These are phyloP conservation scores for Quercus tomentella DNA, from an alignment of 331 rosid genomes.

Conservation along the genomic window DNA sequence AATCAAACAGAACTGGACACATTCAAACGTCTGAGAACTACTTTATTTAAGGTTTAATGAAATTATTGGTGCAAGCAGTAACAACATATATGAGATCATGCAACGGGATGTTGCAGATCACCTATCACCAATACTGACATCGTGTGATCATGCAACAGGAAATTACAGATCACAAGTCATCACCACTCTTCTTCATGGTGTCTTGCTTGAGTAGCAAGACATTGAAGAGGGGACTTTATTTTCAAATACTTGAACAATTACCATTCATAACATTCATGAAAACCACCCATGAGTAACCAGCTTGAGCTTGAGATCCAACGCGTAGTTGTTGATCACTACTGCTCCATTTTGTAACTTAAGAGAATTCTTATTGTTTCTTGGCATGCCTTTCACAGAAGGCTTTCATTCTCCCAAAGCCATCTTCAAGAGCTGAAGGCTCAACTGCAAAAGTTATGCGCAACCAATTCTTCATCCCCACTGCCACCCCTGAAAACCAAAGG, in stretches of 20 bases:
- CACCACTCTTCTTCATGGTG: neutral
- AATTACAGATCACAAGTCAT: neutral
- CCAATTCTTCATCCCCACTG: constrained; percentile 38
- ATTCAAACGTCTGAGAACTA: no score
- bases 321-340: neutral
- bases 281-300: neutral
- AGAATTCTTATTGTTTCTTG: neutral
- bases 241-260: neutral
- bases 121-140: neutral
- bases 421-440: constrained; percentile 31
- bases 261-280: neutral
- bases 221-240: neutral
- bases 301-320: neutral
- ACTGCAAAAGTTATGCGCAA: constrained; percentile 40
- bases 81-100: no score
- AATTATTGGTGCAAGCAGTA: no score
- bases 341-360: neutral
- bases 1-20: no score
- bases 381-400: constrained; percentile 27
- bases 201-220: neutral
- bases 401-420: constrained; percentile 29
- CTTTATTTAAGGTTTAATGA: no score
- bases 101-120: no score
- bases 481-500: constrained; percentile 15
- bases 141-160: neutral